Evolutionary conservation across 495 filamentous ascomycete genomes (phyloP), one percentile per base, ranked within the genome.

Genomic region (Mycothermus thermophilus): DNA sequence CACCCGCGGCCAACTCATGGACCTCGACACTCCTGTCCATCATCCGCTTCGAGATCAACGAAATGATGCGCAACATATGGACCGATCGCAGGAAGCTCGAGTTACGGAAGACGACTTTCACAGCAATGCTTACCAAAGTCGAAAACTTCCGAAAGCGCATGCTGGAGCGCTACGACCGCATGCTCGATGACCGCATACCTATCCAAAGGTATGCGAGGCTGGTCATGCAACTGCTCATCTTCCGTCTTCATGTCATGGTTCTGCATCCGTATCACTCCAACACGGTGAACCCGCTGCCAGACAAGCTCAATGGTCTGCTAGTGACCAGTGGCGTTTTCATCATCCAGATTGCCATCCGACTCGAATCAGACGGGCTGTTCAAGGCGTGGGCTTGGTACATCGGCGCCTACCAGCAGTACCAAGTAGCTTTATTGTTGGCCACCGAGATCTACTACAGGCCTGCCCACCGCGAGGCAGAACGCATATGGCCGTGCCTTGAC

Each of bases 1-100:
- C 58, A 0, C 52, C 61, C 38, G 55, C 69, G 19, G 51, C 52
- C 3, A 57, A 64, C n/a, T 42, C 55, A 12, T 87, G 75, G 70
- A 83, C 81, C 2, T 73, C 78, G 20, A 71, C 71, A 44, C 75
- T 78, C 12, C 57, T 81, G 21, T 50, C 73, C 0, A 53, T 73
- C 3, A 77, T 85, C 39, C 69, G 78, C 5, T 78, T 80, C 43
- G 76, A 83, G 47, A 70, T 73, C 46, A 77, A 76, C 47, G 78
- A 84, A 50, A 79, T 83, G 66, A 71, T 75, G 48, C 70, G 80
- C 7, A 54, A 58, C 20, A 62, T 80, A 48, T 80, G 74, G 70
- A 48, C 67, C 10, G 75, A 81, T 42, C 63, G 76, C 22, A 60
- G 66, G 16, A 63, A 67, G 32, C 55, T 81, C n/a, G 73, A 79